Evolutionary conservation across 768 basidiomycete genomes (phyloP).

Genomic region (Russula vinacea): DNA sequence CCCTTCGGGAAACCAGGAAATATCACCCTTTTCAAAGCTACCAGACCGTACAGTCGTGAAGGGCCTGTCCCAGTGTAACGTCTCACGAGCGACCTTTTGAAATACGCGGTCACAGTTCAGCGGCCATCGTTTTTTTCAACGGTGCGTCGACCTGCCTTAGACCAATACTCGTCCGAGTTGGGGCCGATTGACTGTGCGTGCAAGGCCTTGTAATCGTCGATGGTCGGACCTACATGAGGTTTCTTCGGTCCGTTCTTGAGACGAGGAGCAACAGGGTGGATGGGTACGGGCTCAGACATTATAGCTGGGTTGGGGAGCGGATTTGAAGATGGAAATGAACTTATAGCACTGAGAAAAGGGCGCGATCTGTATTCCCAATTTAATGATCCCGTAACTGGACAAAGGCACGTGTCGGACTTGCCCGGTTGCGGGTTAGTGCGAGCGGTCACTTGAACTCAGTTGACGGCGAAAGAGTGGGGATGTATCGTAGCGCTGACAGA

Average conservation of each 20-base stretch:
- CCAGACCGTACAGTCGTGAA: conserved; percentile 87
- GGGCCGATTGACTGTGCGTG: conserved; percentile 73
- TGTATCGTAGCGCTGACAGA: background rate
- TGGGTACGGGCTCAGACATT: conserved; percentile 37
- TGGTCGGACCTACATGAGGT: conserved; percentile 78
- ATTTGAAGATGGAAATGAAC: background rate
- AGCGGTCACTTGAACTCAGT: background rate
- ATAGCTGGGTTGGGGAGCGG: background rate
- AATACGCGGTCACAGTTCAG: conserved; percentile 7
- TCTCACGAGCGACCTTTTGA: conserved; percentile 63
- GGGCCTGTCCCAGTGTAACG: conserved; percentile 82
- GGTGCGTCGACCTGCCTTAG: conserved; percentile 47
- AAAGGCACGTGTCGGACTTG: conserved; percentile 1
- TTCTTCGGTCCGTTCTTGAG: conserved; percentile 57
- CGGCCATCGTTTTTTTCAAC: background rate
- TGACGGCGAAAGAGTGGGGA: background rate
- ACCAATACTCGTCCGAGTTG: conserved; percentile 86
- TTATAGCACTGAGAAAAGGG: conserved; percentile 16
- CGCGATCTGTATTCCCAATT: conserved; percentile 13
- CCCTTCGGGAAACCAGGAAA: conserved; percentile 96
- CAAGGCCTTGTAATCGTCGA: conserved; percentile 64
- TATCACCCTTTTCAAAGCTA: conserved; percentile 78
- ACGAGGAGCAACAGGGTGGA: conserved; percentile 76
- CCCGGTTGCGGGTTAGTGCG: conserved; percentile 8
- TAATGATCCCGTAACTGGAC: background rate